Evolutionary conservation across 2,329 filamentous ascomycete genomes (phyloP).

Genomic region (Metarhizium album): DNA sequence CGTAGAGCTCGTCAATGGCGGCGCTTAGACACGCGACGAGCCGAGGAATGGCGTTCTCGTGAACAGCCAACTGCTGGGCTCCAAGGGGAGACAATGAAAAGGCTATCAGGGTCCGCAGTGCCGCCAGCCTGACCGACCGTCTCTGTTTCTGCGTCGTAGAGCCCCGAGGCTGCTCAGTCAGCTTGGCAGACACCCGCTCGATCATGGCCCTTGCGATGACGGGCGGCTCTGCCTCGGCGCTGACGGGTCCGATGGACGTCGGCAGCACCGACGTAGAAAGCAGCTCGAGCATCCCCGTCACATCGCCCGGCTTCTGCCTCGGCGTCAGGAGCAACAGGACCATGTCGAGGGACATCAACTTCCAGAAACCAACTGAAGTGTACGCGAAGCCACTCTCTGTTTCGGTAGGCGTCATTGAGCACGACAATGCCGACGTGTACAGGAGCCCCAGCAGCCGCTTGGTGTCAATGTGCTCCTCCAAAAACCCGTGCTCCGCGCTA

Average conservation of each 20-base stretch:
- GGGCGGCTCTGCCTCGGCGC: slow-evolving; percentile 30
- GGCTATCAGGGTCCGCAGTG: slow-evolving; percentile 43
- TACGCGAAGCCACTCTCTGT: slow-evolving; percentile 19
- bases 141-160: slow-evolving; percentile 26
- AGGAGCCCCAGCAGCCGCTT: slow-evolving; percentile 54
- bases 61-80: slow-evolving; percentile 52
- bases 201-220: slow-evolving; percentile 39
- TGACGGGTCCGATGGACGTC: slow-evolving; percentile 56
- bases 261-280: slow-evolving; percentile 55
- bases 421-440: slow-evolving; percentile 51
- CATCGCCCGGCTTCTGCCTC: slow-evolving; percentile 53
- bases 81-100: slow-evolving; percentile 56
- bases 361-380: slow-evolving; percentile 49
- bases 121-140: slow-evolving; percentile 32
- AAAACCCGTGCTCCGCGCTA: slow-evolving; percentile 26
- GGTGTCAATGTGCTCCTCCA: slow-evolving; percentile 49
- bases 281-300: slow-evolving; percentile 53
- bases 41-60: slow-evolving; percentile 61
- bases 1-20: slow-evolving; percentile 66
- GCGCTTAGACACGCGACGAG: slow-evolving; percentile 53
- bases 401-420: slow-evolving; percentile 29
- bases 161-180: slow-evolving; percentile 43
- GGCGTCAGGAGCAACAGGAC: slow-evolving; percentile 56
- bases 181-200: slow-evolving; percentile 50
- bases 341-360: slow-evolving; percentile 52